phyloP scores from a whole-genome alignment of 352 stramenopile genomes.

The Thraustochytrium sp. region DNA sequence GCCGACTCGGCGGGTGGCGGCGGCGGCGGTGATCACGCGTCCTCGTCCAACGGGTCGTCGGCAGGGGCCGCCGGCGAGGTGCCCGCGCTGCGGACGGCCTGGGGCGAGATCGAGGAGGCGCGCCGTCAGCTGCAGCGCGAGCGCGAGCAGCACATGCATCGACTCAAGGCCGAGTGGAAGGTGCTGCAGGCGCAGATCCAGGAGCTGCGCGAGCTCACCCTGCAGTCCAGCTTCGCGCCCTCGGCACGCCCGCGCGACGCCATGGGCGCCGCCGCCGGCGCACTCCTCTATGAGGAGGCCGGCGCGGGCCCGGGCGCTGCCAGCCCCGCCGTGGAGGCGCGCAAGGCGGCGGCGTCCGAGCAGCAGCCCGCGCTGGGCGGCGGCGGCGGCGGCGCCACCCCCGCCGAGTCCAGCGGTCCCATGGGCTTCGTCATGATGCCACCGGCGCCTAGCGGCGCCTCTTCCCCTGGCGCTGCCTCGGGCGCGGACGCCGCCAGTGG shows the following conservation, averaged over 20 bases:
- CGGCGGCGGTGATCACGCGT: neutral
- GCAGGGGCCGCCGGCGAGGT: neutral
- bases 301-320: too few relatives aligned
- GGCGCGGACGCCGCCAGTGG: neutral
- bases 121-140: conserved; percentile 16
- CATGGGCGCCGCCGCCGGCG: neutral
- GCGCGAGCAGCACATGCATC: conserved; percentile 21
- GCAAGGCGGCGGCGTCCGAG: too few relatives aligned
- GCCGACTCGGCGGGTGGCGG: neutral
- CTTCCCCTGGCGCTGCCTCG: neutral
- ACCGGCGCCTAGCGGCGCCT: neutral
- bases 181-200: conserved; percentile 29
- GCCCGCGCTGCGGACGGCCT: neutral
- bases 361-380: neutral
- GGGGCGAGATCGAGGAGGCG: conserved; percentile 25
- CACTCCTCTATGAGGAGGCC: neutral
- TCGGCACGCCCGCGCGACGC: neutral
- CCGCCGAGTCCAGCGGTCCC: neutral
- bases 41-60: neutral
- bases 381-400: neutral
- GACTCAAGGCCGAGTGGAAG: conserved; percentile 24
- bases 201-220: conserved; percentile 24
- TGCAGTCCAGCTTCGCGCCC: conserved; percentile 10
- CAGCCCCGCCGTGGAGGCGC: too few relatives aligned
- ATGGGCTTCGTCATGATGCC: neutral